These are phyloP conservation scores for Zymoseptoria brevis DNA, from an alignment of 2,329 filamentous ascomycete species.

Conservation along the genomic window DNA sequence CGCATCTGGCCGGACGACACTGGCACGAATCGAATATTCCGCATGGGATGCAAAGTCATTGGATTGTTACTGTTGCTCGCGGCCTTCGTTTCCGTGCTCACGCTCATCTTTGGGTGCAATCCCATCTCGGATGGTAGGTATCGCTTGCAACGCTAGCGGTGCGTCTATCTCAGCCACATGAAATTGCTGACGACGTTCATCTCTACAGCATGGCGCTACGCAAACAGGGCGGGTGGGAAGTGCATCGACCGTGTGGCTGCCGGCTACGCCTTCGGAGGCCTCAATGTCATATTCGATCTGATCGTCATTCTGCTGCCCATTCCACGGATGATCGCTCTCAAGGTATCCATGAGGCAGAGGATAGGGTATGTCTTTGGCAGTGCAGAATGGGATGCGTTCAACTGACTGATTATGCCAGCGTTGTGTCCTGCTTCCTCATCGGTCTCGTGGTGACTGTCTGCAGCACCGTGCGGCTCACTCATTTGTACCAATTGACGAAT, in stretches of 20 bases:
- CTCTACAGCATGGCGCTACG: neutral
- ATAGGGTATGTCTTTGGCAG: conserved; percentile 1
- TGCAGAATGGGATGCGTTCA: neutral
- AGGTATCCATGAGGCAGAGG: conserved; percentile 4
- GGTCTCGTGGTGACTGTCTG: conserved; percentile 11
- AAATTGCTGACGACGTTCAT: neutral
- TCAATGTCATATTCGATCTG: conserved; percentile 9
- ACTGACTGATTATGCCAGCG: neutral
- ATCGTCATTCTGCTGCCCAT: conserved; percentile 10
- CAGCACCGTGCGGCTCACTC: conserved; percentile 9
- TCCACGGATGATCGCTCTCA: conserved; percentile 7
- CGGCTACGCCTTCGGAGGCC: conserved; percentile 4
- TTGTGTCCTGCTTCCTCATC: conserved; percentile 7
- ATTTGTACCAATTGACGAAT: conserved; percentile 7
- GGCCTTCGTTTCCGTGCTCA: conserved; percentile 4
- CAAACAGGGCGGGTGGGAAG: neutral
- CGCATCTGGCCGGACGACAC: conserved; percentile 6
- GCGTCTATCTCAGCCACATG: neutral
- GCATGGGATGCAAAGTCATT: conserved; percentile 5
- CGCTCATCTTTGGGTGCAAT: conserved; percentile 7
- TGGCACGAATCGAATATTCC: conserved; percentile 5
- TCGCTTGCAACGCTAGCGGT: neutral
- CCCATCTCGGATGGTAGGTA: conserved; percentile 2
- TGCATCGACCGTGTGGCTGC: conserved; percentile 7
- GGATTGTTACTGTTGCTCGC: neutral